Percentiles rank a stretch among this genome's conserved stretches.
Evolutionary conservation across 306 rosid species (phyloP).

Genomic region (Quercus bicolor): DNA sequence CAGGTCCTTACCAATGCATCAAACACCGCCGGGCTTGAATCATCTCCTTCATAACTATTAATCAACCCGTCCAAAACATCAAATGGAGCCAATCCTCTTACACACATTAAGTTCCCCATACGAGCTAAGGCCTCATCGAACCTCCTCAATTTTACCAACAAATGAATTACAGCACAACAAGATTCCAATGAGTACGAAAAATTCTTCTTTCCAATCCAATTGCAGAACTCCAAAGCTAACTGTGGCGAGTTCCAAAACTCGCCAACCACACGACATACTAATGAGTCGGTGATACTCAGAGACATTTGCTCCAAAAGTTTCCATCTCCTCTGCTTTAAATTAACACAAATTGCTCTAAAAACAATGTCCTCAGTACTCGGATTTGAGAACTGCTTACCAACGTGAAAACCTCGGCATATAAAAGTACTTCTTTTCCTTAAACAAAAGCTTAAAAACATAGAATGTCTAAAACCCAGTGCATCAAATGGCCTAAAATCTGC

Average conservation of each 20-base stretch:
- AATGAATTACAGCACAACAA: constrained; percentile 46
- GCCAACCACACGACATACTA: constrained; percentile 42
- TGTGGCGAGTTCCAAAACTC: constrained; percentile 42
- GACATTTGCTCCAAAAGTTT: constrained; percentile 40
- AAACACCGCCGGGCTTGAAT: constrained; percentile 39
- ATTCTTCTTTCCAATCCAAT: constrained; percentile 30
- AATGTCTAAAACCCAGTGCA: constrained; percentile 28
- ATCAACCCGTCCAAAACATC: constrained; percentile 43
- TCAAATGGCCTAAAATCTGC: constrained; percentile 15
- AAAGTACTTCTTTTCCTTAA: constrained; percentile 14
- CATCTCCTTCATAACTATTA: constrained; percentile 26
- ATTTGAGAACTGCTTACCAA: constrained; percentile 34
- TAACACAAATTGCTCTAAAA: constrained; percentile 44
- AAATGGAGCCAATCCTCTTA: constrained; percentile 31
- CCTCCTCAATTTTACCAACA: constrained; percentile 46
- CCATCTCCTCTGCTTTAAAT: constrained; percentile 50
- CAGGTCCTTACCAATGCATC: constrained; percentile 62
- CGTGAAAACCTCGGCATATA: constrained; percentile 26
- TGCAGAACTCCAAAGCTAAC: constrained; percentile 48
- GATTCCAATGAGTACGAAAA: constrained; percentile 35
- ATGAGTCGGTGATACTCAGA: constrained; percentile 29
- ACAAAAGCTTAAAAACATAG: constrained; percentile 27
- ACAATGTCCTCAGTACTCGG: constrained; percentile 47
- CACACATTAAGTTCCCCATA: constrained; percentile 36
- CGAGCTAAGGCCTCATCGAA: constrained; percentile 41